These are phyloP conservation scores for Phylloporus sp. DNA, from an alignment of 768 basidiomycete genomes.

Conservation along the genomic window DNA sequence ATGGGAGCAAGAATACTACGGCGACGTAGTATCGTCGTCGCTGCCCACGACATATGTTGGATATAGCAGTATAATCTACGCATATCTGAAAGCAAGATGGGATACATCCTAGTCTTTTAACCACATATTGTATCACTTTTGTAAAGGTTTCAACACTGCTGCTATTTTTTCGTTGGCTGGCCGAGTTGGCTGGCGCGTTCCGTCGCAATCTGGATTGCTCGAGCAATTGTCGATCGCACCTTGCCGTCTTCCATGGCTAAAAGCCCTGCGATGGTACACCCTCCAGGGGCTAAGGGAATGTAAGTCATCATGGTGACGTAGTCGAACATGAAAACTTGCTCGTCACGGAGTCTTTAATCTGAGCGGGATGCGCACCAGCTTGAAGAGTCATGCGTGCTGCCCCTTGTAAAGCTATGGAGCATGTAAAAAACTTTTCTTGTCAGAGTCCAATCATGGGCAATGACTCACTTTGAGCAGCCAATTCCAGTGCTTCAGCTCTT, in stretches of 20 bases:
- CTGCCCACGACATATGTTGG: slow-evolving; percentile 36
- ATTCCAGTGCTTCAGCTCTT: slow-evolving; percentile 85
- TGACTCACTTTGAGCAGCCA: slow-evolving; percentile 88
- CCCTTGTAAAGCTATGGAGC: slow-evolving; percentile 78
- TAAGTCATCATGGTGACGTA: not conserved
- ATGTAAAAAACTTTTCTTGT: not conserved
- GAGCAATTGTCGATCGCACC: slow-evolving; percentile 90
- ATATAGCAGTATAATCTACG: slow-evolving; percentile 23
- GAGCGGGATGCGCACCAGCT: slow-evolving; percentile 87
- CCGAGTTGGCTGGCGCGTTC: slow-evolving; percentile 85
- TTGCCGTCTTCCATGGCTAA: slow-evolving; percentile 91
- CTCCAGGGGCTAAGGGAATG: slow-evolving; percentile 77
- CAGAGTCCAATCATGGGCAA: not conserved
- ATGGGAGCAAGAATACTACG: slow-evolving; percentile 70
- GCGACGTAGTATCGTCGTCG: slow-evolving; percentile 23
- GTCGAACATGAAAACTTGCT: slow-evolving; percentile 49
- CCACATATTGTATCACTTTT: not conserved
- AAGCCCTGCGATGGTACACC: slow-evolving; percentile 97
- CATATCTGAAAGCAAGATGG: slow-evolving; percentile 37
- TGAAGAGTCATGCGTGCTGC: slow-evolving; percentile 94
- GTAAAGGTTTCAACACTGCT: not conserved
- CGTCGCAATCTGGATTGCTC: slow-evolving; percentile 92
- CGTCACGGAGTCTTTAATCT: slow-evolving; percentile 95
- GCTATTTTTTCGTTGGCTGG: slow-evolving; percentile 55
- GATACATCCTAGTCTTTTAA: slow-evolving; percentile 16